Base-by-base conservation (phyloP, 108 stramenopile species). In the Cyclotella sp. region DNA sequence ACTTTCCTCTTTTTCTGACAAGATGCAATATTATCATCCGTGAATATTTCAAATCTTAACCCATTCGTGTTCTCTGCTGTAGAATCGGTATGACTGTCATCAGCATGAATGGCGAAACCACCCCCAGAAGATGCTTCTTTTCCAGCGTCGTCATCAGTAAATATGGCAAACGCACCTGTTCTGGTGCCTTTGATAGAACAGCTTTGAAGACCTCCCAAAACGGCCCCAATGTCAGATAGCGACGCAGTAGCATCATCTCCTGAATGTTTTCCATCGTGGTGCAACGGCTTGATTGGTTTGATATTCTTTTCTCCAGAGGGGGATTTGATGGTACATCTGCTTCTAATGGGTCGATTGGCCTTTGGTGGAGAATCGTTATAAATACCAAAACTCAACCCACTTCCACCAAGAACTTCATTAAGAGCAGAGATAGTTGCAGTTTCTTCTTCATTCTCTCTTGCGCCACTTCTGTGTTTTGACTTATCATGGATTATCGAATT, bases 31-130 rank as follows among this genome's bases (percentile, higher is more conserved):
- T 26, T 24, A 45, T 74, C 76, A 28, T 83, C 82, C 0, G 77
- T 75, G 49, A 83, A 83, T 46, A 83, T 75, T 40, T 78, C 73
- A 64, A 83, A 83, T 24, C 61, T 68, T 57, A 79, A 67, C 15
- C 73, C 53, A 54, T 54, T 64, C 8, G 65, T 51, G 16, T 47
- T 65, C 11, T n/a, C 27, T 40, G 61, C 15, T 26, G 27, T 60
- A 19, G 54, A 40, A 75, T 30, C 21, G 3, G 3, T 3, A 4
- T 41, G 10, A 64, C 14, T 30, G 15, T 45, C 26, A 12, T 61
- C 60, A 13, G 15, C 60, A 39, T 61, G 60, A 61, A 61, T 61
- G 34, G 60, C 30, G 34, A 61, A 61, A 22, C 24, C 55, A 57
- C 12, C 22, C 21, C 8, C 8, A 24, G 22, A 12, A 57, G 55